Conservation (phyloP, 352 stramenopile species). For the Globisporangium mamillatum region DNA sequence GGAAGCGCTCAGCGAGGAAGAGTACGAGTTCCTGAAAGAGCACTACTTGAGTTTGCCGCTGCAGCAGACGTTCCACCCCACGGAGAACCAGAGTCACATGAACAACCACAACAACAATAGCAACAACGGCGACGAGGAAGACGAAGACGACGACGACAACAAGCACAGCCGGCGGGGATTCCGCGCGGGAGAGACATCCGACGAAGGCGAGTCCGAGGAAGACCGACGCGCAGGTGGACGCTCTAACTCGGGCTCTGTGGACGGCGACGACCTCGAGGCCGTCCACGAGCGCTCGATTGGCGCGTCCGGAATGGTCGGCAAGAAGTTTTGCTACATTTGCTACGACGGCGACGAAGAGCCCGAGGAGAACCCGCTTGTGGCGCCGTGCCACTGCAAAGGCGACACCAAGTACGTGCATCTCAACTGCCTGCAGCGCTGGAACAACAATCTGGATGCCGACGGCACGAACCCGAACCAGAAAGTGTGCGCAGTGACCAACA, state of each 20-base stretch:
- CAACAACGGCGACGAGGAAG: conserved; percentile 31
- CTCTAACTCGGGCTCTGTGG: conserved; percentile 13
- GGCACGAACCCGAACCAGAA: conserved; percentile 82
- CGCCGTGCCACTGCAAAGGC: conserved; percentile 89
- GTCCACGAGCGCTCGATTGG: conserved; percentile 34
- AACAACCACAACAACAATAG: conserved; percentile 26
- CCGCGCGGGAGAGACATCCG: conserved; percentile 57
- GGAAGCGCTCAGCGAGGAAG: conserved; percentile 75
- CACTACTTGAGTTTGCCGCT: conserved; percentile 83
- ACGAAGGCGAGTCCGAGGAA: conserved; percentile 79
- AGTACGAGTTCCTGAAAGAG: conserved; percentile 87
- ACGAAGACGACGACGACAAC: conserved; percentile 26
- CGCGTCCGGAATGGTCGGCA: conserved; percentile 40
- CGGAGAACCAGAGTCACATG: conserved; percentile 19
- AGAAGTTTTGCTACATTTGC: conserved; percentile 91
- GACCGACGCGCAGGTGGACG: conserved; percentile 35
- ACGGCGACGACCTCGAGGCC: conserved; percentile 17
- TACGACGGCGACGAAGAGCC: conserved; percentile 89
- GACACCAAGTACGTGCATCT: conserved; percentile 92
- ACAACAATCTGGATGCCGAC: conserved; percentile 84
- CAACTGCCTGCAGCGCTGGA: conserved; percentile 91
- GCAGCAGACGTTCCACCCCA: conserved; percentile 81
- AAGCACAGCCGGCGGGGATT: conserved; percentile 10
- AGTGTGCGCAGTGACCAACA: conserved; percentile 89
- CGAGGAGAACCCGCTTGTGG: conserved; percentile 84